Evolutionary conservation across 371 early-diverging fungal genomes (phyloP), one percentile per base, ranked within the genome.

Genomic region (Mycotypha africana): DNA sequence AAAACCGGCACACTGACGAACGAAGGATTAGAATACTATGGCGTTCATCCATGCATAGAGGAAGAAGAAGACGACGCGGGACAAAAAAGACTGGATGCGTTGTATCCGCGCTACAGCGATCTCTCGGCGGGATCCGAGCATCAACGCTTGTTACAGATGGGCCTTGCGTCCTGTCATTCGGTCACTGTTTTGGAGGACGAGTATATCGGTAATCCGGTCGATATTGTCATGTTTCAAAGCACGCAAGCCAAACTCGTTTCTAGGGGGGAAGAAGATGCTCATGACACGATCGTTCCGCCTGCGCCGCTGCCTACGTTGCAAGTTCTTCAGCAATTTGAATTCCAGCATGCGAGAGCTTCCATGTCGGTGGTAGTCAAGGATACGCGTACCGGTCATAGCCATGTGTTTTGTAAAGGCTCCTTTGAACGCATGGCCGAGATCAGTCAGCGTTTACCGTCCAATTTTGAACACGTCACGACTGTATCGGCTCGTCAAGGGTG

Each of bases 181-280:
- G 83, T 95, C 8, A 73, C 85, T 6, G 70, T 69, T 15, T 74
- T 93, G 23, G 79, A 81, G 19, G 77, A 76, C 17, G 76, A 74
- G 38, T 76, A 78, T 26, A 79, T 93, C 42, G 56, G 53, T 41
- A 94, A 97, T 65, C 90, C 90, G 43, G 85, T 97, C 19, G 97
- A 97, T 62, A 78, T 94, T 34, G 92, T 92, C 65, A 88, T 93
- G 89, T 88, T 91, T 95, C 70, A 62, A 72, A 12, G 79, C 82
- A 22, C 85, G 90, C 3, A 67, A 72, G 12, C 79, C 80, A 56
- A 43, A 52, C 14, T 46, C 65, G 8, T n/a, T n/a, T n/a, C n/a
- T n/a, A n/a, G n/a, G n/a, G n/a, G n/a, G n/a, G n/a, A n/a, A n/a
- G 49, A 47, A n/a, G 63, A 52, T 33, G 34, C 34, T n/a, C 49